Base-by-base conservation (phyloP, 163 green algal genomes). In the Smithsoniella earleae region DNA sequence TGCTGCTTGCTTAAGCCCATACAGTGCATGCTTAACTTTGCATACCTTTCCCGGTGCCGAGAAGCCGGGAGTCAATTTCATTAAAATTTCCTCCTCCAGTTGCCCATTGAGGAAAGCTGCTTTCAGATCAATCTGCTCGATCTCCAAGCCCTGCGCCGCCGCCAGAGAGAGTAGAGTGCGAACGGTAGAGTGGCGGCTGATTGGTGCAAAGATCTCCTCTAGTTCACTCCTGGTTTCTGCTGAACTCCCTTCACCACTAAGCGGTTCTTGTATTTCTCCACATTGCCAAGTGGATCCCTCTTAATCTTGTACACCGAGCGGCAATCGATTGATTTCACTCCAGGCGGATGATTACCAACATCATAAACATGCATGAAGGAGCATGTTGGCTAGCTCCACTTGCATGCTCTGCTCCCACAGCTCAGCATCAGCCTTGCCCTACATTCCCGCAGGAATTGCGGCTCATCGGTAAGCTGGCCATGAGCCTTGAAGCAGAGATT, bases 51-150 rank as follows among this genome's bases (percentile, higher is more conserved):
- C 43, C 16, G 16, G 16, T 18, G 16, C 18, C 18, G 73, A 78
- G 1, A 52, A 36, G 3, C 63, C 27, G 40, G 76, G 73, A 44
- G 76, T 64, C 46, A 77, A 66, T 38, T 75, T 1, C 3, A 79
- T 81, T 16, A 36, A 83, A 2, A 83, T 54, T 0, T 77, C 76
- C n/a, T 83, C 78, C 66, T 82, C 76, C 20, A 84, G 38, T 0
- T 54, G 25, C n/a, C 78, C 73, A 30, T 83, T 80, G 18, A 86
- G 73, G 62, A 82, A 82, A 22, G 81, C 81, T 20, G 78, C 79
- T 31, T 78, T 79, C 20, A 86, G 66, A 55, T 86, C 81, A 3
- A 86, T 38, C 25, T 81, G 66, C 31, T 79, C 63, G 2, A 86
- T 40, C 54, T 79, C 72, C 46, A 79, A 33, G 52, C 79, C 63